Base-by-base conservation (phyloP, 2,329 filamentous ascomycete genomes). In the Colletotrichum aenigma region DNA sequence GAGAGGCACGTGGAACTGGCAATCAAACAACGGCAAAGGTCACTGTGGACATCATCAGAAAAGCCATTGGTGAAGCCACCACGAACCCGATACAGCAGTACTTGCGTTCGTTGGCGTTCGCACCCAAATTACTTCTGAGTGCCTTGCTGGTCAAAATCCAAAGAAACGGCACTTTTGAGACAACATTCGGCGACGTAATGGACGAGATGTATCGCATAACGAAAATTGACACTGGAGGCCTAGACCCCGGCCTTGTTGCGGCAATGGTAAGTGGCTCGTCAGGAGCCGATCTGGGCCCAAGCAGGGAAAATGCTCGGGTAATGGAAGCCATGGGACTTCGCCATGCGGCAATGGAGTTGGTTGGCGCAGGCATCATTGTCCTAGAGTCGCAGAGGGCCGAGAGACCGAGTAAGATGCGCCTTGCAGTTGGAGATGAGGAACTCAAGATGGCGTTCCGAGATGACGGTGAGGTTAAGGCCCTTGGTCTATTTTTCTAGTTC, bases 51-150 rank as follows among this genome's bases (percentile, higher is more conserved):
- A 81, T 93, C 94, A 68, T 98, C 95, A 6, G 94, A 98, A 83
- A 98, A 98, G 97, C 97, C 43, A 98, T 99, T 84, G 95, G 94
- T 80, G 97, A 99, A 86, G 96, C 96, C 7, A 98, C 96, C 1
- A 96, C 94, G 6, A 98, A 95, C 72, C 97, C 97, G 3, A 88
- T 98, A 74, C 96, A 98, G 82, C 95, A 97, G 82, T 96, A 96
- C 81, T 90, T 99, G 43, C 94, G 95, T 66, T 91, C 93, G 21
- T 90, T 98, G 26, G 95, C 97, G 0, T 89, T 98, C 56, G 91
- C 93, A 30, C 93, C 94, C 15, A 98, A 98, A 82, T 88, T 98
- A 43, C 93, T 98, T 79, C 91, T 99, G 68, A 93, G 95, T 3
- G 95, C 96, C 8, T 87, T 99, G 18, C 85, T 98, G 48, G 91